Percentiles rank a stretch among this genome's conserved stretches.
phyloP scores from a whole-genome alignment of 371 early-diverging fungal species.

The Saksenaea oblongispora region DNA sequence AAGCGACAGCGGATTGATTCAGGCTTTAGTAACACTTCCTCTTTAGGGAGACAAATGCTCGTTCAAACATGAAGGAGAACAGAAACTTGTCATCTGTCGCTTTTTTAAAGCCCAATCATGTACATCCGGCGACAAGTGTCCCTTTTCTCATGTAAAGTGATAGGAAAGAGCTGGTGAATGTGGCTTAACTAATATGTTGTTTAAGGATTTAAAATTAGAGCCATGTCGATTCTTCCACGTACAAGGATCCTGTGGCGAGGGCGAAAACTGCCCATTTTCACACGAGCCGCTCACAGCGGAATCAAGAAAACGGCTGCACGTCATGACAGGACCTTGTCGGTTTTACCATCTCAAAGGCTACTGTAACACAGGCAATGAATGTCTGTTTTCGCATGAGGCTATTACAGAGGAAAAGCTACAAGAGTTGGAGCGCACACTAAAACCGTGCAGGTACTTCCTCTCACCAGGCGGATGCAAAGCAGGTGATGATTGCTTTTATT shows the following conservation, averaged over 20 bases:
- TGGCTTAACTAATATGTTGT: background rate
- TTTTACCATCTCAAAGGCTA: slow-evolving; percentile 43
- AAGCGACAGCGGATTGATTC: background rate
- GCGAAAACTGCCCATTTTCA: slow-evolving; percentile 28
- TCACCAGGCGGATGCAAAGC: background rate
- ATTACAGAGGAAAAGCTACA: background rate
- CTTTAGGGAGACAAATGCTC: slow-evolving; percentile 22
- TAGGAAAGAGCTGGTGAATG: background rate
- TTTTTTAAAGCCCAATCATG: slow-evolving; percentile 32
- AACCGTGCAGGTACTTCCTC: slow-evolving; percentile 1
- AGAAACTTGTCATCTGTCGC: slow-evolving; percentile 19
- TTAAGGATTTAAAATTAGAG: slow-evolving; percentile 32
- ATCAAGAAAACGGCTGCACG: slow-evolving; percentile 9
- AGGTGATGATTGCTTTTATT: slow-evolving; percentile 10
- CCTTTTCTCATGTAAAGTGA: slow-evolving; percentile 38
- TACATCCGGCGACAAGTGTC: slow-evolving; percentile 20
- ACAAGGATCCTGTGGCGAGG: slow-evolving; percentile 22
- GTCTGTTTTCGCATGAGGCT: slow-evolving; percentile 28
- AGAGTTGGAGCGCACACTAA: slow-evolving; percentile 1
- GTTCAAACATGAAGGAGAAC: slow-evolving; percentile 22
- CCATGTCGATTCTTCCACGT: slow-evolving; percentile 44
- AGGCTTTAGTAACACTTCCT: background rate
- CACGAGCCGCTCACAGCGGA: slow-evolving; percentile 25
- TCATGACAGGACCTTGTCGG: slow-evolving; percentile 33
- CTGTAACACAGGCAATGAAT: slow-evolving; percentile 32